A percentile compares a stretch with the other conserved stretches of the same genome.
phyloP scores from a whole-genome alignment of 202 grass and related monocot species.

The Zoysia matrella region DNA sequence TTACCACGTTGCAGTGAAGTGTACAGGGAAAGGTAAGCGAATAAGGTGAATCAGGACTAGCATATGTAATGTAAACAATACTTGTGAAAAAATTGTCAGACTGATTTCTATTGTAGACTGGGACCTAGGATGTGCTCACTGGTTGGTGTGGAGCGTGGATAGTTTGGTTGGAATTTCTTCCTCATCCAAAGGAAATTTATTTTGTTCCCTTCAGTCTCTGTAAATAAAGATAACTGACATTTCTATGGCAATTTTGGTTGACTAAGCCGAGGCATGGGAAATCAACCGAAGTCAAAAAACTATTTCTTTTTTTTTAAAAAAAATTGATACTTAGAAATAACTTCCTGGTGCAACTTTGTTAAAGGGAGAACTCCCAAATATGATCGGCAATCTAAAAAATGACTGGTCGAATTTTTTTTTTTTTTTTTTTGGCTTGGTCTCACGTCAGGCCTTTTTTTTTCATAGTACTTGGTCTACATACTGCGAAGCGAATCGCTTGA shows the following conservation, averaged over 20 bases:
- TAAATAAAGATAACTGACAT: neutral
- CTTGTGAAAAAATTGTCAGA: constrained; percentile 22
- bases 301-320: neutral
- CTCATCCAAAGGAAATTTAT: neutral
- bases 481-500: neutral
- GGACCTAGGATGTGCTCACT: neutral
- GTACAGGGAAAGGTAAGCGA: neutral
- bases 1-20: neutral
- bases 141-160: neutral
- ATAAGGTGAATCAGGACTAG: neutral
- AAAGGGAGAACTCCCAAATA: neutral
- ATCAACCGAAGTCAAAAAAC: neutral
- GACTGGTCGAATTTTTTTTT: too few species aligned
- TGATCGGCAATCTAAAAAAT: too few species aligned
- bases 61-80: neutral
- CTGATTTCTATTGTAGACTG: neutral
- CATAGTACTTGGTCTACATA: neutral
- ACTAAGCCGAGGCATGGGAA: neutral
- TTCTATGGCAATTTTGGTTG: neutral
- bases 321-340: neutral
- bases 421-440: too few species aligned
- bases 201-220: neutral
- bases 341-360: neutral
- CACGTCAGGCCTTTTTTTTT: too few species aligned
- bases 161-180: neutral